A percentile compares a stretch with the other conserved stretches of the same genome.
Conservation (phyloP, 139 green algal species). For the Chlorella vulgaris region DNA sequence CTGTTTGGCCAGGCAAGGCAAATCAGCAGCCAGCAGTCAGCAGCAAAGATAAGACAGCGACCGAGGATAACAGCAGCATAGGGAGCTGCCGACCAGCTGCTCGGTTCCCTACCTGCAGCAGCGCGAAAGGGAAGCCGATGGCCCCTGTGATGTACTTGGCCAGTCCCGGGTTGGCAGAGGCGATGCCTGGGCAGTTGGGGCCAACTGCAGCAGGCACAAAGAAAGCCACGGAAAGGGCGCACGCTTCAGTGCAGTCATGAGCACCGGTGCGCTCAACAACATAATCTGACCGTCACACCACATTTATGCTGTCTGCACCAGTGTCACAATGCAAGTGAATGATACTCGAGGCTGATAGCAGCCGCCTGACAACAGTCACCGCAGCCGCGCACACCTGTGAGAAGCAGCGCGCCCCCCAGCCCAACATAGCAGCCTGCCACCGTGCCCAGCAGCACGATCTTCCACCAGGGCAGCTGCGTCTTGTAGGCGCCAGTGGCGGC, state of each 20-base stretch:
- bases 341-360: neutral
- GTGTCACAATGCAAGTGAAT: neutral
- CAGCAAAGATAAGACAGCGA: no score
- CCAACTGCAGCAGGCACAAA: conserved; percentile 41
- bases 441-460: conserved; percentile 59
- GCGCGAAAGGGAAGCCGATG: conserved; percentile 73
- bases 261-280: neutral
- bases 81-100: neutral
- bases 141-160: conserved; percentile 56
- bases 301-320: no score
- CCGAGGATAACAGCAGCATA: no score
- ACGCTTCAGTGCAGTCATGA: neutral
- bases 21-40: no score
- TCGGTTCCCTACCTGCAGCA: conserved; percentile 44
- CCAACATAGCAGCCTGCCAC: conserved; percentile 74
- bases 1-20: no score
- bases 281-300: no score
- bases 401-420: conserved; percentile 71
- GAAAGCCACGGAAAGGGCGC: neutral
- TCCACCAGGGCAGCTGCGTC: conserved; percentile 42
- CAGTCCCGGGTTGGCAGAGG: conserved; percentile 62
- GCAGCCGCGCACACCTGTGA: conserved; percentile 32
- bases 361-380: no score
- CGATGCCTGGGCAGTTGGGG: conserved; percentile 62
- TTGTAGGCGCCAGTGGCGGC: conserved; percentile 46